Evolutionary conservation across 2,329 filamentous ascomycete species (phyloP).

Genomic region (Lasiodiplodia sp.): DNA sequence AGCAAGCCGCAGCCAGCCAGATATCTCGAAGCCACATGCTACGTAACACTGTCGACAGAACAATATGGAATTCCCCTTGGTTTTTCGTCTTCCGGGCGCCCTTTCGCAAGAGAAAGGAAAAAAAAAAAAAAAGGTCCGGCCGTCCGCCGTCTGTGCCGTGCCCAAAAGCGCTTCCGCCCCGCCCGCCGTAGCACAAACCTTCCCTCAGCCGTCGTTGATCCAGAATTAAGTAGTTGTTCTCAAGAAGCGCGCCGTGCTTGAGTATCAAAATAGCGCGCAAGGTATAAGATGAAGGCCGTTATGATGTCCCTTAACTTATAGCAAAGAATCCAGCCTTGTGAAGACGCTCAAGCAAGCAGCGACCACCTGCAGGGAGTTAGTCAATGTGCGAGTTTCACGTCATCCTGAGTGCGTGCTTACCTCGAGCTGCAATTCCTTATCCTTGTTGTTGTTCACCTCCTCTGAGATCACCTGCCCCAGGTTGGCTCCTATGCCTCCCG

Average conservation of each 20-base stretch:
- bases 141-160: neutral
- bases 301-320: conserved; percentile 60
- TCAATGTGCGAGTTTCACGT: conserved; percentile 15
- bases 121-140: conserved; percentile 1
- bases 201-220: conserved; percentile 1
- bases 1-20: conserved; percentile 20
- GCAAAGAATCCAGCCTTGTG: conserved; percentile 92
- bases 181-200: neutral
- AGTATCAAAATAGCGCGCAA: conserved; percentile 12
- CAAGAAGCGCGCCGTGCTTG: conserved; percentile 8
- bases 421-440: conserved; percentile 95
- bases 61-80: conserved; percentile 16
- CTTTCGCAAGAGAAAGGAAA: conserved; percentile 17
- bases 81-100: conserved; percentile 30
- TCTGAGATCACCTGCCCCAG: conserved; percentile 85
- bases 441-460: conserved; percentile 85
- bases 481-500: conserved; percentile 89
- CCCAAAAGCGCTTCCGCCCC: neutral
- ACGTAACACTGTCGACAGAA: conserved; percentile 25
- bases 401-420: conserved; percentile 57
- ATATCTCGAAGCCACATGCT: conserved; percentile 27
- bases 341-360: conserved; percentile 97
- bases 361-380: conserved; percentile 65
- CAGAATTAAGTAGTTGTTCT: conserved; percentile 26
- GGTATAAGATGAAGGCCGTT: conserved; percentile 19